Base-by-base conservation (phyloP, 129 eudicot species). In the Calendula officinalis region DNA sequence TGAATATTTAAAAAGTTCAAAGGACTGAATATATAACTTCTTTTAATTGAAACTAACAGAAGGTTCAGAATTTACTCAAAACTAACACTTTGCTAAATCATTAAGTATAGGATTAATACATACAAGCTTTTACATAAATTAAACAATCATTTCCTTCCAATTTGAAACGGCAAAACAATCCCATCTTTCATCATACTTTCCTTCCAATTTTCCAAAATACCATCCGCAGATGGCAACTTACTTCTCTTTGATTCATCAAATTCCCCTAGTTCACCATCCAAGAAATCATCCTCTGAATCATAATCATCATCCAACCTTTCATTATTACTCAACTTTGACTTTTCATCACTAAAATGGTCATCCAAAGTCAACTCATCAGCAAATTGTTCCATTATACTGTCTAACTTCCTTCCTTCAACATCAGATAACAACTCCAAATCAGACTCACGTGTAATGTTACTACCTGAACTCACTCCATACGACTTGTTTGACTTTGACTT, bases 131-230 rank as follows among this genome's bases (percentile, higher is more conserved):
- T 50, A 70, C 66, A 70, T 8, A 34, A 48, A 60, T 48, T 10
- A 8, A 70, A 70, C 40, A 44, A 64, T 74, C 78, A 78, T 58
- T 64, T 39, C 47, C 60, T 41, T 37, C 62, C 74, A 9, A 60
- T 66, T 73, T 71, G 70, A 72, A 81, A 80, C 10, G 80, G 62
- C 74, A 78, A 74, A 53, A 59, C 69, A 12, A 67, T 70, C 2
- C 78, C 82, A 77, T 82, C 86, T 54, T 68, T 71, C 30, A 69
- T 69, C 81, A 82, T 83, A 55, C 72, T 78, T 51, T 79, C 78
- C 75, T 82, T 82, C 97, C 97, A 92, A 43, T 63, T 78, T 61
- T 88, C 78, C 66, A 92, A 71, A 68, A 92, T 92, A 67, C 91
- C 87, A 12, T 68, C 60, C 0, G 98, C 98, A 5, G 89, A 81